A percentile compares a stretch with the other conserved stretches of the same genome.
Conservation (phyloP, 176 grass and related monocot genomes). For the Phoenix roebelenii region DNA sequence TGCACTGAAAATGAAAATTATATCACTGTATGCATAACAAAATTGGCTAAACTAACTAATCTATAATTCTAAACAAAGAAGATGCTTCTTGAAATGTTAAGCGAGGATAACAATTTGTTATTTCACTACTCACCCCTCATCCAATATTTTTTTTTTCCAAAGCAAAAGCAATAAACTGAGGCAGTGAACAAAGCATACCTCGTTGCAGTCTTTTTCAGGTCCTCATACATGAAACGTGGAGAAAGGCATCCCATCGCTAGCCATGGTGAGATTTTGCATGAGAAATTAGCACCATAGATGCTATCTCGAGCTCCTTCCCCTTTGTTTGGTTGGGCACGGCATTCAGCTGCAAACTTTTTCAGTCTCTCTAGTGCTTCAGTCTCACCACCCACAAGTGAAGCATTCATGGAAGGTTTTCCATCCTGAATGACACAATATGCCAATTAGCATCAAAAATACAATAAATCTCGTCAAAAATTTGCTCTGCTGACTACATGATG, state of each 20-base stretch:
- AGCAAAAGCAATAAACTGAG: not conserved
- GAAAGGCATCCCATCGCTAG: slow-evolving; percentile 89
- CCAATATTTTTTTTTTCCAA: too few species aligned
- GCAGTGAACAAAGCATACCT: slow-evolving; percentile 28
- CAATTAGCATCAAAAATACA: not conserved
- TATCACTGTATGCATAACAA: not conserved
- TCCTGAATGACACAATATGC: slow-evolving; percentile 38
- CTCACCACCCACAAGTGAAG: slow-evolving; percentile 74
- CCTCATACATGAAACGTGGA: slow-evolving; percentile 89
- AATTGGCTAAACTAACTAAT: too few species aligned
- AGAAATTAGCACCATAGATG: slow-evolving; percentile 96
- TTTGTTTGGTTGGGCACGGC: slow-evolving; percentile 52
- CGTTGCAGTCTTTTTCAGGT: slow-evolving; percentile 76
- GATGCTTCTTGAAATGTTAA: too few species aligned
- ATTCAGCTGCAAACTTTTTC: slow-evolving; percentile 81
- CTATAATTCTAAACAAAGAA: too few species aligned
- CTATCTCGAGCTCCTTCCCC: slow-evolving; percentile 37
- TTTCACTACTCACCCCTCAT: too few species aligned
- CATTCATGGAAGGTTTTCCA: slow-evolving; percentile 46
- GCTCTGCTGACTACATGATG: too few species aligned
- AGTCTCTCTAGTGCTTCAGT: slow-evolving; percentile 70
- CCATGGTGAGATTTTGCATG: slow-evolving; percentile 98
- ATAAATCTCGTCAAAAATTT: not conserved
- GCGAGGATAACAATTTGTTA: too few species aligned
- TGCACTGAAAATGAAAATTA: slow-evolving; percentile 35